These are phyloP conservation scores for Orychophragmus violaceus DNA, from an alignment of 345 rosid species.

Conservation along the genomic window DNA sequence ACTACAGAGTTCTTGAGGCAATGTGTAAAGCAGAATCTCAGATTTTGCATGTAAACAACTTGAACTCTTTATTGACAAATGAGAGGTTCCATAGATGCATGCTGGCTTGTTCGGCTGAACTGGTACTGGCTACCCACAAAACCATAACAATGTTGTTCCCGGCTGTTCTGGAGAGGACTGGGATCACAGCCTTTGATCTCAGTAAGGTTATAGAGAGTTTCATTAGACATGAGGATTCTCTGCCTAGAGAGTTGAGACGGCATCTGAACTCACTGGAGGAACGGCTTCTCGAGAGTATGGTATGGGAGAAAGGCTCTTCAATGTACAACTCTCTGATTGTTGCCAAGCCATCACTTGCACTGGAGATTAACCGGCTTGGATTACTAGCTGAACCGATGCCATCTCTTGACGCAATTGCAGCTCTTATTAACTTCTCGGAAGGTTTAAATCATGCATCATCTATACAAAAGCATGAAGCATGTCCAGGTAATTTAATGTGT, in stretches of 20 bases:
- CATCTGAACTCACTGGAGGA: conserved; percentile 95
- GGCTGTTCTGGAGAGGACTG: conserved; percentile 90
- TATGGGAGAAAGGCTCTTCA: conserved; percentile 96
- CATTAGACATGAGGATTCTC: conserved; percentile 91
- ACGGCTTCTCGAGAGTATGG: conserved; percentile 96
- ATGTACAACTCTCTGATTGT: conserved; percentile 90
- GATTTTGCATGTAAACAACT: conserved; percentile 66
- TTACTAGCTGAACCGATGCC: conserved; percentile 86
- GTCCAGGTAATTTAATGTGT: conserved; percentile 39
- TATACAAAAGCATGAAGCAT: conserved; percentile 48
- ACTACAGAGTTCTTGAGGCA: conserved; percentile 90
- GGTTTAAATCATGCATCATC: conserved; percentile 37
- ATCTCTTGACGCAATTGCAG: conserved; percentile 76
- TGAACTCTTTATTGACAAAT: conserved; percentile 81
- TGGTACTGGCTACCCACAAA: conserved; percentile 92
- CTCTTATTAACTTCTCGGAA: conserved; percentile 48
- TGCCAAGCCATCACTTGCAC: conserved; percentile 66
- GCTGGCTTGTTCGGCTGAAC: conserved; percentile 96
- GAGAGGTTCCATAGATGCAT: conserved; percentile 98
- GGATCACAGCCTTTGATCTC: conserved; percentile 97
- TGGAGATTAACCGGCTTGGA: conserved; percentile 66
- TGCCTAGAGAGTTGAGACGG: conserved; percentile 94
- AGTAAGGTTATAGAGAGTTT: conserved; percentile 99
- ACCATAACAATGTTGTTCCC: conserved; percentile 93
- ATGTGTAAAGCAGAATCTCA: conserved; percentile 95